Percentiles rank a stretch among this genome's conserved stretches.
Conservation (phyloP, 1,139 yeast species). For the Saccharomyces hybrid region DNA sequence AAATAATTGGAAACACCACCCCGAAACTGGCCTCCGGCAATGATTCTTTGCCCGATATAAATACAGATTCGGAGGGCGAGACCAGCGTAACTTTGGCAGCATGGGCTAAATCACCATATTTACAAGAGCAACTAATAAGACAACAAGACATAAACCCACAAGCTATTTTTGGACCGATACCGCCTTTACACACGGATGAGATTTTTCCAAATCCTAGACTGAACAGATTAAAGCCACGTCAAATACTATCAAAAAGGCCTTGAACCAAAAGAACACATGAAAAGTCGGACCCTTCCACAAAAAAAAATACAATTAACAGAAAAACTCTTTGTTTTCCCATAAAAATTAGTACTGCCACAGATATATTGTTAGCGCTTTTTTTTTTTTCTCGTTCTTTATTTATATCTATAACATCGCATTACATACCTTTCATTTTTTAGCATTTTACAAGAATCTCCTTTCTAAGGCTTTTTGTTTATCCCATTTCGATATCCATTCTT, state of each 20-base stretch:
- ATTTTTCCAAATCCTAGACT: slow-evolving; percentile 47
- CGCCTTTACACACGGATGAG: slow-evolving; percentile 59
- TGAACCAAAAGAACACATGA: not conserved
- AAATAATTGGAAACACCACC: slow-evolving; percentile 16
- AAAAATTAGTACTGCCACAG: too few relatives aligned
- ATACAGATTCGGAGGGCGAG: slow-evolving; percentile 30
- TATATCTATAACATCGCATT: slow-evolving; percentile 4
- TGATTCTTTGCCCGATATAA: slow-evolving; percentile 29
- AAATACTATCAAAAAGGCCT: slow-evolving; percentile 42
- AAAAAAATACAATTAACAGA: not conserved
- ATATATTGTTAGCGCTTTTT: not conserved
- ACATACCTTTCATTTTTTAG: slow-evolving; percentile 1
- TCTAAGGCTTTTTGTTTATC: slow-evolving; percentile 56
- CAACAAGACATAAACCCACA: slow-evolving; percentile 66
- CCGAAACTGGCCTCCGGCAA: slow-evolving; percentile 8
- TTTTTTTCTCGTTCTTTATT: not conserved
- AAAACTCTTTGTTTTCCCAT: not conserved
- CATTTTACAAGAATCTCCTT: slow-evolving; percentile 33
- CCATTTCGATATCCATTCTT: slow-evolving; percentile 62
- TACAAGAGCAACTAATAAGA: slow-evolving; percentile 36
- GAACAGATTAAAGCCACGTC: slow-evolving; percentile 47
- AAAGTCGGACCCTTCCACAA: not conserved
- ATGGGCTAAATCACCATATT: slow-evolving; percentile 29
- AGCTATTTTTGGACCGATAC: slow-evolving; percentile 69
- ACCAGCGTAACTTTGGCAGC: slow-evolving; percentile 20